Conservation (phyloP, 2,329 filamentous ascomycete genomes). For the Fusarium nygamai region DNA sequence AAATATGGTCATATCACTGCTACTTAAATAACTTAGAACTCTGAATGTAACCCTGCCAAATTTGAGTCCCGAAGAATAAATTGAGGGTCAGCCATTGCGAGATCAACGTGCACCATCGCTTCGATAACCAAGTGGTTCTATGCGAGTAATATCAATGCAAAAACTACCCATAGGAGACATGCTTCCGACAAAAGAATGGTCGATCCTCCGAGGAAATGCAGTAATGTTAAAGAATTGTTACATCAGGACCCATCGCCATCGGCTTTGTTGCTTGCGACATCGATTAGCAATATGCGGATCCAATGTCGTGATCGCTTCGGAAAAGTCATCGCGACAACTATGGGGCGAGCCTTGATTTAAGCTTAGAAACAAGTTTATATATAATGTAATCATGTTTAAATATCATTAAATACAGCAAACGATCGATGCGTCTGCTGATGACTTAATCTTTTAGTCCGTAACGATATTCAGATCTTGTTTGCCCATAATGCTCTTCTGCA, state of each 20-base stretch:
- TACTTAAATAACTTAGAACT: background rate
- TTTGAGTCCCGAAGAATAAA: background rate
- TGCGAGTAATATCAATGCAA: background rate
- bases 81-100: background rate
- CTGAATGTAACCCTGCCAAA: background rate
- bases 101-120: background rate
- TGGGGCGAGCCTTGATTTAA: background rate
- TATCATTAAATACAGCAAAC: too few species aligned
- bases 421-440: fast-evolving
- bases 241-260: background rate
- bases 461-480: fast-evolving
- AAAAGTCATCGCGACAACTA: background rate
- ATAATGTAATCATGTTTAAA: background rate
- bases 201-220: background rate
- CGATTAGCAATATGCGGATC: background rate
- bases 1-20: background rate
- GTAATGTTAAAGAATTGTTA: background rate
- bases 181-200: background rate
- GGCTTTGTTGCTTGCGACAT: background rate
- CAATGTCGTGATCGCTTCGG: background rate
- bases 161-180: background rate
- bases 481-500: too few species aligned
- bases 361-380: background rate
- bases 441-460: too few species aligned
- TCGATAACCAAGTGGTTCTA: background rate